Percentiles rank a stretch among this genome's conserved stretches.
Conservation (phyloP, 2,329 filamentous ascomycete genomes). For the Malbranchea cinnamomea region DNA sequence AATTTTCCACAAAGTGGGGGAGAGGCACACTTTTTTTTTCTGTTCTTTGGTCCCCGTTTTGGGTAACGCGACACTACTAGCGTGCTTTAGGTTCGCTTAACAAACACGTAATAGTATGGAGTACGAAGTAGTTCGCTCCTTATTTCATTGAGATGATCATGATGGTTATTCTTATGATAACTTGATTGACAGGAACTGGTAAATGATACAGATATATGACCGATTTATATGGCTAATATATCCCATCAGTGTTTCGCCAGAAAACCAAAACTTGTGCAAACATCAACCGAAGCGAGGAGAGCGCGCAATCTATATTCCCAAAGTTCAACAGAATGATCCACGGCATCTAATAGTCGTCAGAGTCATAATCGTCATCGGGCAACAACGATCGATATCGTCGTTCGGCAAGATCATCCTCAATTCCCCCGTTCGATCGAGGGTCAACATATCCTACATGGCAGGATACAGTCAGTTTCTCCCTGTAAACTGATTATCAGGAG, state of each 20-base stretch:
- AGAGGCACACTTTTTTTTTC: too few relatives aligned
- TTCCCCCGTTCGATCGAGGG: conserved; percentile 68
- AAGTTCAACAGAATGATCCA: background rate
- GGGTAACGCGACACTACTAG: too few relatives aligned
- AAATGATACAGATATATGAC: too few relatives aligned
- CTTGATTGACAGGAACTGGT: too few relatives aligned
- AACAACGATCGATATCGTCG: conserved; percentile 63
- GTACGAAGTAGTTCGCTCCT: too few relatives aligned
- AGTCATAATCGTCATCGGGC: conserved; percentile 63
- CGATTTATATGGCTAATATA: too few relatives aligned
- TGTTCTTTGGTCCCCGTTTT: too few relatives aligned
- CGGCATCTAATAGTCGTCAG: conserved; percentile 41
- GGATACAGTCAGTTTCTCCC: conserved; percentile 9
- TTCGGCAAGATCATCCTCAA: conserved; percentile 76
- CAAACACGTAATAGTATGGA: too few relatives aligned
- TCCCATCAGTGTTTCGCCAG: background rate
- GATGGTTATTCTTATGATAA: too few relatives aligned
- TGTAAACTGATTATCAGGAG: background rate
- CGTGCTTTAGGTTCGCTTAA: too few relatives aligned
- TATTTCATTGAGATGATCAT: too few relatives aligned
- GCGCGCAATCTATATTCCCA: background rate
- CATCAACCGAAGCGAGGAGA: background rate
- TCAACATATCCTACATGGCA: conserved; percentile 57
- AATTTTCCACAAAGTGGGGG: too few relatives aligned
- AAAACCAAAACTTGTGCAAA: conserved; percentile 3